A percentile compares a stretch with the other conserved stretches of the same genome.
Evolutionary conservation across 75 land plant genomes (phyloP).

Genomic region (Cunninghamia lanceolata): DNA sequence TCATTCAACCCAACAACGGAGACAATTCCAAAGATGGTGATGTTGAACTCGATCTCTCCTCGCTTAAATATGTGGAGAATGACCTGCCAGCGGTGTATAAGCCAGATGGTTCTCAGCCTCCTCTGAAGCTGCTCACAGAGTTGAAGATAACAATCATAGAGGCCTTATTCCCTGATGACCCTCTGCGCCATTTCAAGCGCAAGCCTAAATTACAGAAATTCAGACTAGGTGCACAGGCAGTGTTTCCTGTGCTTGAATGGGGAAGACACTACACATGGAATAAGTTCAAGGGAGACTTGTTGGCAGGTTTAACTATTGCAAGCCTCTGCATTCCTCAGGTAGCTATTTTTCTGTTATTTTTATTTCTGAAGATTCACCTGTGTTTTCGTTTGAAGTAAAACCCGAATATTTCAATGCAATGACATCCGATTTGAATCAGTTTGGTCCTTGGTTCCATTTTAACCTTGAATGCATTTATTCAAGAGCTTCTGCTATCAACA

Average conservation of each 20-base stretch:
- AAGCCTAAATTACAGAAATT: constrained; percentile 11
- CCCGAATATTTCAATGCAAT: neutral
- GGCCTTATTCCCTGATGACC: constrained; percentile 63
- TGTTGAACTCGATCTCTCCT: neutral
- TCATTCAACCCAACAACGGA: neutral
- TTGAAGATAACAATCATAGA: constrained; percentile 22
- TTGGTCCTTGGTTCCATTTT: neutral
- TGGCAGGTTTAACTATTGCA: constrained; percentile 91
- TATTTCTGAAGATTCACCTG: neutral
- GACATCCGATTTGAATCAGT: neutral
- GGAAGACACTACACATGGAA: constrained; percentile 40
- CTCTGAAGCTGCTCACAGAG: neutral
- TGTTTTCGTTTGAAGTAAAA: neutral
- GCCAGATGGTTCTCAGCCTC: neutral
- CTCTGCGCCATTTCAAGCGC: constrained; percentile 59
- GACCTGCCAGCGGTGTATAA: neutral
- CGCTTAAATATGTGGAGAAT: neutral
- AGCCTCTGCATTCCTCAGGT: constrained; percentile 87
- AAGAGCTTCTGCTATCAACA: neutral
- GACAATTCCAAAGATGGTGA: neutral
- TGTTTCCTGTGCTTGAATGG: constrained; percentile 79
- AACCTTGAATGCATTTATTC: neutral
- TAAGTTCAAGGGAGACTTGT: constrained; percentile 49
- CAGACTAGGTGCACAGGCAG: neutral
- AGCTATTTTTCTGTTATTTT: neutral